Evolutionary conservation across 2,329 filamentous ascomycete genomes (phyloP), one percentile per base, ranked within the genome.

Genomic region (Pseudogymnoascus sp.): DNA sequence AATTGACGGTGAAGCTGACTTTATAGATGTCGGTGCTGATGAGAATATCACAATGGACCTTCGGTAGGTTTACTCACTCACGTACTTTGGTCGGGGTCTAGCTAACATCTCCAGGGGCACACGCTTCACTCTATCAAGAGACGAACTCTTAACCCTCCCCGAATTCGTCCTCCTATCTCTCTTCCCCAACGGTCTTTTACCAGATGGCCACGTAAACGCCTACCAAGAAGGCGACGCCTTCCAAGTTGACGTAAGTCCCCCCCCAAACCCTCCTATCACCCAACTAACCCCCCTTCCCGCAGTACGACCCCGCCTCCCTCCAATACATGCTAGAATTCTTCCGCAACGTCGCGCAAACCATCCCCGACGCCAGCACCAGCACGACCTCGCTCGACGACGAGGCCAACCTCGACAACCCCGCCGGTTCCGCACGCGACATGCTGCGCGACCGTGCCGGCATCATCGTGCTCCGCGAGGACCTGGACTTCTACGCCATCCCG

Each of bases 321-420:
- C 92, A 97, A 77, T 99, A 97, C 79, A 99, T 99, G 94, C 85
- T 99, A 67, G 93, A 97, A 71, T 99, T 99, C 77, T 99, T 99
- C 80, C 89, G 94, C 67, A 87, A 88, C 68, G 93, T 99, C 66
- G 94, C 94, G 61, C 92, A 97, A 76, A 94, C 92, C n/a, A 97
- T 99, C 68, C 91, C 91, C 8, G 83, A 85, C 42, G 86, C 90
- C 66, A 78, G 84, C 38, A 84, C 85, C 66, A 78, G 84, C 38
- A 84, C 85, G 2, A 78, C 84, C 36, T 84, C 85, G 2, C 82
- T 84, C 66, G 85, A 90, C 65, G 78, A 84, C 65, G 81, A 88
- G 12, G 22, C 12, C 22, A 16, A 86, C 90, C 65, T 92, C 95
- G 73, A 86, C 89, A 3, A 82, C 23, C 42, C 91, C 75, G 85